Evolutionary conservation across 345 rosid genomes (phyloP).

Genomic region (Camelina neglecta): DNA sequence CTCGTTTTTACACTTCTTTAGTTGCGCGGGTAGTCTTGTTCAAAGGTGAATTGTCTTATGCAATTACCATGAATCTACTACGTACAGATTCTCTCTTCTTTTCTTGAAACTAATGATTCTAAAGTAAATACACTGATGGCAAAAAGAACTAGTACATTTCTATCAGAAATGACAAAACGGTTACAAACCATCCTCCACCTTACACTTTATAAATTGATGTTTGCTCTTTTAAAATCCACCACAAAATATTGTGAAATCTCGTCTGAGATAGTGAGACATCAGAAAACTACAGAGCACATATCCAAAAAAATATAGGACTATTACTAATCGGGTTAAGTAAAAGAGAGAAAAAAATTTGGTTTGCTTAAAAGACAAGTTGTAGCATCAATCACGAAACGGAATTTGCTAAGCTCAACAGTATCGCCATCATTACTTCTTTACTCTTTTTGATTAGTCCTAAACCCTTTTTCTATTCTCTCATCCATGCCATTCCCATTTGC

Average conservation of each 20-base stretch:
- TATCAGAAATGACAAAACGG: not conserved
- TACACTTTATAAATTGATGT: no score
- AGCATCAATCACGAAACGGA: slow-evolving; percentile 28
- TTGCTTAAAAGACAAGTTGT: slow-evolving; percentile 38
- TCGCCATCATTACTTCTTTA: slow-evolving; percentile 32
- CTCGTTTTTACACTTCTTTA: slow-evolving; percentile 10
- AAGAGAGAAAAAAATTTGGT: not conserved
- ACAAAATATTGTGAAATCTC: not conserved
- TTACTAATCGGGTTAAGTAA: not conserved
- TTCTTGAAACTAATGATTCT: not conserved
- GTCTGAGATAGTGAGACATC: not conserved
- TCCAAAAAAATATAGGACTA: not conserved
- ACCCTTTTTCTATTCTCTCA: not conserved
- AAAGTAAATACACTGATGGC: not conserved
- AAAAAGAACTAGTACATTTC: not conserved
- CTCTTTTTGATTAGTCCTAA: slow-evolving; percentile 1
- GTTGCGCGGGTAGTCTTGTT: slow-evolving; percentile 25
- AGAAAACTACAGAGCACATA: not conserved
- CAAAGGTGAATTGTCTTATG: slow-evolving; percentile 4
- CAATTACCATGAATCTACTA: not conserved
- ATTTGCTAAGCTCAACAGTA: slow-evolving; percentile 25
- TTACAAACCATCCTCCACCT: no score
- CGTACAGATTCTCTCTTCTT: not conserved
- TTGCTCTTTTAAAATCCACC: no score
- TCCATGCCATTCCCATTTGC: slow-evolving; percentile 24